A percentile compares a stretch with the other conserved stretches of the same genome.
phyloP scores from a whole-genome alignment of 2,329 filamentous ascomycete species.

The Nigrospora sphaerica region DNA sequence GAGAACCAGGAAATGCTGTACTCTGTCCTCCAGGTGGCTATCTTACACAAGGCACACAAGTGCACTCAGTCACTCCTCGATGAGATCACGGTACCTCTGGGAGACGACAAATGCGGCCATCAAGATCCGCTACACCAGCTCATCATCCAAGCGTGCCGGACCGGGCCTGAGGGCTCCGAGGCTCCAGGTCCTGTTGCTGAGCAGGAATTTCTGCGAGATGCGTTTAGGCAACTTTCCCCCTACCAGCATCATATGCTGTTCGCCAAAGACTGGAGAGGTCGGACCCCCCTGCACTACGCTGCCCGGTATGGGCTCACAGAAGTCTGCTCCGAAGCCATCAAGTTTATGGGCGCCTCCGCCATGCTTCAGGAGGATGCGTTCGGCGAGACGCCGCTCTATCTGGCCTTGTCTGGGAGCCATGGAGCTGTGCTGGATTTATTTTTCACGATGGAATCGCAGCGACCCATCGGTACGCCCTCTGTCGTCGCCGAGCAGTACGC shows the following conservation, averaged over 20 bases:
- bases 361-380: slow-evolving; percentile 1
- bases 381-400: slow-evolving; percentile 1
- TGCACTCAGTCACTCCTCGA: slow-evolving; percentile 5
- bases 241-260: slow-evolving; percentile 7
- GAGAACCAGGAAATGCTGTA: slow-evolving; percentile 7
- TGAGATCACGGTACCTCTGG: slow-evolving; percentile 4
- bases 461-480: background rate
- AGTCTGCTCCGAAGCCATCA: slow-evolving; percentile 3
- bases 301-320: slow-evolving; percentile 2
- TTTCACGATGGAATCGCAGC: background rate
- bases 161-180: no score
- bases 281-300: slow-evolving; percentile 5
- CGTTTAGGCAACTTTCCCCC: slow-evolving; percentile 4
- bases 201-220: background rate
- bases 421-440: background rate
- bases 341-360: slow-evolving; percentile 3
- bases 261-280: slow-evolving; percentile 5
- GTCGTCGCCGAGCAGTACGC: background rate
- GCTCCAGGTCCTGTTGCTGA: background rate
- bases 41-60: slow-evolving; percentile 1
- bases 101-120: slow-evolving; percentile 1
- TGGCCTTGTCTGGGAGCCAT: slow-evolving; percentile 1
- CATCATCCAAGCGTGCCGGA: slow-evolving; percentile 1
- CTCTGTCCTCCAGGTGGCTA: slow-evolving; percentile 5
- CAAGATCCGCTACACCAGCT: slow-evolving; percentile 6